Conservation (phyloP, 2,329 filamentous ascomycete genomes). For the Chalaropsis thielavioides region DNA sequence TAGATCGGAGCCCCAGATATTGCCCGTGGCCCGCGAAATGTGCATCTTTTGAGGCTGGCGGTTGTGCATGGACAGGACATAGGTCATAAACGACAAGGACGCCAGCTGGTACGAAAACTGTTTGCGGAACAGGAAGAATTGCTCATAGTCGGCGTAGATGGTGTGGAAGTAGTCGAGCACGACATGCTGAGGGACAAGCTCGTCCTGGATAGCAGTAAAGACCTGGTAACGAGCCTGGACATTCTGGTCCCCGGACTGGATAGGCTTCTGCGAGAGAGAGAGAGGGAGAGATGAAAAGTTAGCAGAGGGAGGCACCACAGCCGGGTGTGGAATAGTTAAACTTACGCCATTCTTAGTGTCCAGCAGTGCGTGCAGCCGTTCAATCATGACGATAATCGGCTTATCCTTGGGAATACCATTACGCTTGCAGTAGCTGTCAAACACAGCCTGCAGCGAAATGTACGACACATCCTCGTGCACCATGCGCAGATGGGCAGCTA, state of each 20-base stretch:
- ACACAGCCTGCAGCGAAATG: conserved; percentile 85
- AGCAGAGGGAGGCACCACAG: background rate
- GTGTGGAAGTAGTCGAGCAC: conserved; percentile 79
- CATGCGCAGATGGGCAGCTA: conserved; percentile 87
- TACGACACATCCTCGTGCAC: conserved; percentile 93
- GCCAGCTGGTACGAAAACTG: conserved; percentile 95
- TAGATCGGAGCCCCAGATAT: conserved; percentile 91
- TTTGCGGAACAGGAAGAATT: conserved; percentile 97
- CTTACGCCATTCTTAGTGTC: conserved; percentile 51
- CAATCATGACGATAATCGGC: conserved; percentile 86
- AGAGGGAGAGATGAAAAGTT: background rate
- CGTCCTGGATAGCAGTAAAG: conserved; percentile 86
- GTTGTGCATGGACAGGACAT: conserved; percentile 92
- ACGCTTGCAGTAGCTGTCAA: conserved; percentile 87
- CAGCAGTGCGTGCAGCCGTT: conserved; percentile 67
- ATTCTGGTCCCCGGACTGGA: conserved; percentile 33
- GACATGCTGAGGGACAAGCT: conserved; percentile 73
- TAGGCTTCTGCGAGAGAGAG: conserved; percentile 17
- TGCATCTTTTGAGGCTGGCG: conserved; percentile 92
- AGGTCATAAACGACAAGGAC: conserved; percentile 94
- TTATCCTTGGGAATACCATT: conserved; percentile 86
- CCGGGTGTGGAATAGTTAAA: conserved; percentile 18
- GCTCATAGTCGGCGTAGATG: conserved; percentile 74
- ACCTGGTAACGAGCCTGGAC: conserved; percentile 79
- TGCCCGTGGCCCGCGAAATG: conserved; percentile 74